Percentiles rank a stretch among this genome's conserved stretches.
These are phyloP conservation scores for Capsella bursapastoris DNA, from an alignment of 345 rosid genomes.

Conservation along the genomic window DNA sequence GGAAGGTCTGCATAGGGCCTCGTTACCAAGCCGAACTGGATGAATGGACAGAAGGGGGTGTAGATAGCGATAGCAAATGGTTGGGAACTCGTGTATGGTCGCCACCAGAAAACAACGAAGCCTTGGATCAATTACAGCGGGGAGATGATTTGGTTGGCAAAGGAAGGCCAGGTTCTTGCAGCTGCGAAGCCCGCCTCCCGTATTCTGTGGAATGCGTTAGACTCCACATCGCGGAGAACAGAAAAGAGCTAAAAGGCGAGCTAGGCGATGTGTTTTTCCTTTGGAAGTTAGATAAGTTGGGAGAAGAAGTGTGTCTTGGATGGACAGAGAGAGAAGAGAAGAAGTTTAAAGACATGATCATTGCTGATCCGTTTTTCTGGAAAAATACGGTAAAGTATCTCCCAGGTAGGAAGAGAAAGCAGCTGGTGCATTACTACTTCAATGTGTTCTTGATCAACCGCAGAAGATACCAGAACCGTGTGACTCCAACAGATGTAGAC, in stretches of 20 bases:
- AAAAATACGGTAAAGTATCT: constrained; percentile 47
- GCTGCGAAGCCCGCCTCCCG: constrained; percentile 47
- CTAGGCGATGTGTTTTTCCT: constrained; percentile 57
- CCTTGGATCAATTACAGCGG: not conserved
- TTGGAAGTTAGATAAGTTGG: constrained; percentile 78
- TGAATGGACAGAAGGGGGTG: constrained; percentile 59
- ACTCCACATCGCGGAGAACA: constrained; percentile 73
- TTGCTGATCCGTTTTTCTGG: constrained; percentile 50
- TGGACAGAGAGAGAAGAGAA: constrained; percentile 68
- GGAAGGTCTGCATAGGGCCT: constrained; percentile 53
- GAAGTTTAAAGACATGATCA: constrained; percentile 54
- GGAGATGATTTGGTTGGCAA: constrained; percentile 53
- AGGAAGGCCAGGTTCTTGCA: constrained; percentile 65
- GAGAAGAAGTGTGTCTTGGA: constrained; percentile 69
- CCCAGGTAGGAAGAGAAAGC: constrained; percentile 52
- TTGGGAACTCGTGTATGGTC: constrained; percentile 69
- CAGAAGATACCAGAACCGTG: constrained; percentile 75
- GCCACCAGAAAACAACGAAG: constrained; percentile 44
- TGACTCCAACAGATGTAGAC: constrained; percentile 52
- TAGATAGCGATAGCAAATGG: constrained; percentile 72
- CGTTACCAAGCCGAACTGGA: constrained; percentile 72
- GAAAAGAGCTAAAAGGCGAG: constrained; percentile 64
- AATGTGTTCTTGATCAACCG: constrained; percentile 64
- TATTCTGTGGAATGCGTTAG: constrained; percentile 65
- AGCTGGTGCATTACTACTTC: constrained; percentile 71